Evolutionary conservation across 225 moss, liverwort and hornwort genomes (phyloP).

Genomic region (Straminergon stramineum): DNA sequence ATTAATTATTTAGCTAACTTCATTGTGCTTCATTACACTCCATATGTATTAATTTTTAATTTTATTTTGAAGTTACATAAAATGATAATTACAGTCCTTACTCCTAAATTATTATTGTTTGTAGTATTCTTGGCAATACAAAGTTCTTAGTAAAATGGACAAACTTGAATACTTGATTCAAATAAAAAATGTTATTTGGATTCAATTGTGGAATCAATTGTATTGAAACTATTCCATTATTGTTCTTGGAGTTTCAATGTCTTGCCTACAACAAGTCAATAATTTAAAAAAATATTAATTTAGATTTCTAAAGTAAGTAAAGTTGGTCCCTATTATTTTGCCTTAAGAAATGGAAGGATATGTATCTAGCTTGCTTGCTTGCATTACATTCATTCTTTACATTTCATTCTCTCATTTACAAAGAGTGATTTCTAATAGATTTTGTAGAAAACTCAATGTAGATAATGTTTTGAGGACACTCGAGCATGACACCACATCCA

Average conservation of each 20-base stretch:
- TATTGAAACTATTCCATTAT: neutral
- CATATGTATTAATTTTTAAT: no score
- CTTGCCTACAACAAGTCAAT: no score
- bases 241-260: neutral
- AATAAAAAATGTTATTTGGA: neutral
- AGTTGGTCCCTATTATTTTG: no score
- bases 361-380: neutral
- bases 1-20: no score
- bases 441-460: neutral
- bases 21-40: no score
- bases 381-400: neutral
- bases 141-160: neutral
- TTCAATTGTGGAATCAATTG: rapidly evolving
- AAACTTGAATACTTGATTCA: neutral
- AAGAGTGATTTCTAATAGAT: neutral
- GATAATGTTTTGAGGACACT: rapidly evolving
- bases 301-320: neutral
- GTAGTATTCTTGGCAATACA: no score
- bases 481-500: neutral
- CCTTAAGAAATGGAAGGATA: no score
- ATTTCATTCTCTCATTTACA: rapidly evolving
- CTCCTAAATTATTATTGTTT: neutral
- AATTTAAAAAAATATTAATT: no score
- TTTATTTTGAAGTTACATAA: no score
- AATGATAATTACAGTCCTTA: neutral